Base-by-base conservation (phyloP, 805 yeast genomes). In the Nematodospora valgi region DNA sequence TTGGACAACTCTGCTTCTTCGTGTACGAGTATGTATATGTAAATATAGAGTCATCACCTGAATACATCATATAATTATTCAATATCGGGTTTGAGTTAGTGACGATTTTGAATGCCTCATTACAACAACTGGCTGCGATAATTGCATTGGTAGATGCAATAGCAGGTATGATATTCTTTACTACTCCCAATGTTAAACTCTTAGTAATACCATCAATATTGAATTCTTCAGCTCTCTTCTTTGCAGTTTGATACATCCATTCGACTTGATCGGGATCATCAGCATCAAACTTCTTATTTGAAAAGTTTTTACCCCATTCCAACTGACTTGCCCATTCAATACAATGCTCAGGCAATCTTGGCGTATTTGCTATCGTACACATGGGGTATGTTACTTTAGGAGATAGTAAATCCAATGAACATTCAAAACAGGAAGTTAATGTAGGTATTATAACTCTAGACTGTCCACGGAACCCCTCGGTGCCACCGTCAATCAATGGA, bases 381-480 rank as follows among this genome's bases (percentile, higher is more conserved):
- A 91, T 80, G 2, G 98, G 97, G 47, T 80, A 86, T 0, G 87
- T 80, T 7, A 67, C 64, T 41, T 72, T 76, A 1, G 72, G 70
- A 8, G 85, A 76, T 27, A 88, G 64, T 56, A 94, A 72, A 39
- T 81, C 84, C 35, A 86, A 64, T 4, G 95, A 84, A 51, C 98
- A 91, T 55, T 91, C 98, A 63, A 86, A 91, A 59, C 98, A 91
- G 0, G 96, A 83, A 0, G 91, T 78, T 20, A 87, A 58, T 0
- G 86, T 78, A 1, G 98, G 98, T 12, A 88, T 59, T 24, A 91
- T 87, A 10, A 87, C 82, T 49, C 95, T 79, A 10, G 88, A 75
- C 50, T 91, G 96, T 3, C 98, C 98, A 45, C 84, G 74, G 51
- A 91, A 82, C 0, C 97, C 97, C 53, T 91, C 98, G 0, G 96